phyloP scores from a whole-genome alignment of 345 rosid genomes.

The Syzygium aromaticum region DNA sequence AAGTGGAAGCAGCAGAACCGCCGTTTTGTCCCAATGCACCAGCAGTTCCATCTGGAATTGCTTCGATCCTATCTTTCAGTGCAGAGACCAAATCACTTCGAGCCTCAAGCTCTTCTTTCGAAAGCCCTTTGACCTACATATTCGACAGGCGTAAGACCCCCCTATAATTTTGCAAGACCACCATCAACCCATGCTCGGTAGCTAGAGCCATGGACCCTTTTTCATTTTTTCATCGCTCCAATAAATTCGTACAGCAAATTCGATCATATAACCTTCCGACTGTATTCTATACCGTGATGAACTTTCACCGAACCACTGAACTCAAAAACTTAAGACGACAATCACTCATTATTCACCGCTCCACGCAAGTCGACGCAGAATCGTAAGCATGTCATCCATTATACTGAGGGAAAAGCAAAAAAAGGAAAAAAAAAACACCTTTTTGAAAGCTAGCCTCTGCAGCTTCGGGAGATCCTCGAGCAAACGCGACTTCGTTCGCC shows the following conservation, averaged over 20 bases:
- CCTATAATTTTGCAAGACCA: neutral
- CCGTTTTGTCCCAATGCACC: slow-evolving; percentile 29
- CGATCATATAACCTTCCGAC: neutral
- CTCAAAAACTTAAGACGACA: neutral
- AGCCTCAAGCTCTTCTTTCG: slow-evolving; percentile 47
- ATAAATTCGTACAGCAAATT: neutral
- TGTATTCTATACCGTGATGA: neutral
- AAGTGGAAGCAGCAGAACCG: slow-evolving; percentile 29
- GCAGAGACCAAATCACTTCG: slow-evolving; percentile 52
- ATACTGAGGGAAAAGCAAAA: neutral
- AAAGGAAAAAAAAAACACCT: slow-evolving; percentile 22
- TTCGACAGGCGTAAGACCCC: neutral
- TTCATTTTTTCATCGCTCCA: neutral
- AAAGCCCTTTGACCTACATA: slow-evolving; percentile 46
- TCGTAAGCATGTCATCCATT: neutral
- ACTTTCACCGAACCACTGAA: neutral
- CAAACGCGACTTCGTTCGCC: slow-evolving; percentile 52
- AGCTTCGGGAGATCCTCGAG: slow-evolving; percentile 55
- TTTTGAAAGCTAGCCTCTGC: slow-evolving; percentile 55
- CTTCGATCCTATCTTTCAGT: slow-evolving; percentile 53
- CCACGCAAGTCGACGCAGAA: neutral
- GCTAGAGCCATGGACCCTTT: neutral
- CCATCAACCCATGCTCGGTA: neutral
- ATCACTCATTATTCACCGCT: neutral
- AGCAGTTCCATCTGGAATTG: slow-evolving; percentile 46